Conservation (phyloP, 2,329 filamentous ascomycete genomes). For the Trematosphaeria pertusa region DNA sequence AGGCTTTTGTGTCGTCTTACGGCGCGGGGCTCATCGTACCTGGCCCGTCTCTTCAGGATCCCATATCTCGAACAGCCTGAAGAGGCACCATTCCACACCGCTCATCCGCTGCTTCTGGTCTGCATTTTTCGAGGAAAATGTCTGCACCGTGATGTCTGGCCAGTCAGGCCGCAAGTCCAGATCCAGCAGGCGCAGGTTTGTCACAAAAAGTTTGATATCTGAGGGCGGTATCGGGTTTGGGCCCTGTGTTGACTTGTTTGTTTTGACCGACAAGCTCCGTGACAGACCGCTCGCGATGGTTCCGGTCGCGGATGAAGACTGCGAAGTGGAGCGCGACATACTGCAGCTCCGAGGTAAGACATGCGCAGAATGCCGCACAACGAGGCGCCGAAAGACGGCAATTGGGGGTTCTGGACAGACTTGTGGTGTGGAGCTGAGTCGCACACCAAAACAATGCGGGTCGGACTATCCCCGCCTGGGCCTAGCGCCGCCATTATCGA, state of each 20-base stretch:
- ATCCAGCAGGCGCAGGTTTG: slow-evolving; percentile 82
- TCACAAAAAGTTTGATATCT: slow-evolving; percentile 69
- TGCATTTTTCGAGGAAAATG: slow-evolving; percentile 73
- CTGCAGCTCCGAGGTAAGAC: slow-evolving; percentile 9
- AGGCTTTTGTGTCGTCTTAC: neutral
- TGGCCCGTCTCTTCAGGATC: slow-evolving; percentile 77
- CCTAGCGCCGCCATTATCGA: slow-evolving; percentile 7
- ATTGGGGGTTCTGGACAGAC: neutral
- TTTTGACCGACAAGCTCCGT: slow-evolving; percentile 42
- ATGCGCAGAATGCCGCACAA: slow-evolving; percentile 9
- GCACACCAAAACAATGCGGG: slow-evolving; percentile 5
- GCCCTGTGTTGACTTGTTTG: slow-evolving; percentile 30
- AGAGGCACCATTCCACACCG: slow-evolving; percentile 89
- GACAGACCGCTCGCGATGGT: slow-evolving; percentile 25
- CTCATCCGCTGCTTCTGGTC: slow-evolving; percentile 84
- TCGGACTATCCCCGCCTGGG: neutral
- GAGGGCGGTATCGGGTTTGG: slow-evolving; percentile 31
- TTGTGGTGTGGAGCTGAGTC: slow-evolving; percentile 4
- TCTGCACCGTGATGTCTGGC: slow-evolving; percentile 74
- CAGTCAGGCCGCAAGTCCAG: slow-evolving; percentile 79
- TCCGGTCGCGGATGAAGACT: slow-evolving; percentile 28
- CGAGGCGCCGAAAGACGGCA: neutral
- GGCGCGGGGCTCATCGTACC: slow-evolving; percentile 53
- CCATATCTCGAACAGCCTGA: slow-evolving; percentile 84
- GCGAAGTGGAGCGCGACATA: slow-evolving; percentile 39